phyloP scores from a whole-genome alignment of 2,329 filamentous ascomycete genomes.

The Reticulascus tulasneorum region DNA sequence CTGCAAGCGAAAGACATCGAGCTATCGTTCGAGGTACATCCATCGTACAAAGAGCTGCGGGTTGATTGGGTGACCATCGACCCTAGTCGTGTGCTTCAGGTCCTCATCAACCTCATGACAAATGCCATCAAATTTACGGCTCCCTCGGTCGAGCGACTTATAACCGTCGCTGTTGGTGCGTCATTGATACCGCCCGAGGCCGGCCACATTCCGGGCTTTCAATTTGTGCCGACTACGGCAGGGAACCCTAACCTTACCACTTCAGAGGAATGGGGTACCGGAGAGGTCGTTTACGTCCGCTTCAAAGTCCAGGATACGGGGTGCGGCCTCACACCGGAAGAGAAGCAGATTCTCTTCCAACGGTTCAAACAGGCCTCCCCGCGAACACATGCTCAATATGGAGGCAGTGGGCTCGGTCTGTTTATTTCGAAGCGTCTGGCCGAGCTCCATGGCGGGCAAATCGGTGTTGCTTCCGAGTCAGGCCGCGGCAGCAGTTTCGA shows the following conservation, averaged over 20 bases:
- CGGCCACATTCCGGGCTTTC: conserved; percentile 18
- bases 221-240: conserved; percentile 25
- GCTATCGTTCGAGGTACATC: conserved; percentile 44
- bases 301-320: conserved; percentile 64
- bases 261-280: conserved; percentile 26
- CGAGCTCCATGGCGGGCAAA: conserved; percentile 61
- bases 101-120: conserved; percentile 57
- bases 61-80: conserved; percentile 55
- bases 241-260: conserved; percentile 10
- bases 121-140: conserved; percentile 59
- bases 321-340: conserved; percentile 56
- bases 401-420: conserved; percentile 58
- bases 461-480: conserved; percentile 56
- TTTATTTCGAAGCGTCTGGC: conserved; percentile 63
- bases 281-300: conserved; percentile 29
- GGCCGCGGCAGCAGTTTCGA: conserved; percentile 58
- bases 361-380: conserved; percentile 61
- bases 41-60: conserved; percentile 41
- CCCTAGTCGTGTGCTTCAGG: conserved; percentile 53
- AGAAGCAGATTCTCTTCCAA: conserved; percentile 63
- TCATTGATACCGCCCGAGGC: conserved; percentile 33
- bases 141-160: conserved; percentile 25
- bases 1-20: conserved; percentile 51
- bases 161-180: conserved; percentile 48
- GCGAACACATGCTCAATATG: conserved; percentile 53